Base-by-base conservation (phyloP, 306 rosid species). In the Begonia masoniana region DNA sequence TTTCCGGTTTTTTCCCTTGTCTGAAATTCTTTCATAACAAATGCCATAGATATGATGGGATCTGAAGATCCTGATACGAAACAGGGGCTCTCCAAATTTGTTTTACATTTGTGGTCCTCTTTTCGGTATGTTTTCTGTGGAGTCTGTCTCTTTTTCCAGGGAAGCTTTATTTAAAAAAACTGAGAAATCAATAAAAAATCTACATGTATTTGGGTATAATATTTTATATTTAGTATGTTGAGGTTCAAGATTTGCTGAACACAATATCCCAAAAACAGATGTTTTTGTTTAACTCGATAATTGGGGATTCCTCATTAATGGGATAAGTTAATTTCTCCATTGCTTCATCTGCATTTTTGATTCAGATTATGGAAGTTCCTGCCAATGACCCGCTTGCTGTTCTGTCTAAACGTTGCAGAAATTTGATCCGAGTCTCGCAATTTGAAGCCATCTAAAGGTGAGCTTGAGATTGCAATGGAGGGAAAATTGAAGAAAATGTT, bases 401-500 rank as follows among this genome's bases (percentile, higher is more conserved):
- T 21, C 24, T 21, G 24, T 21, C 24, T 31, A 31, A 31, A 31
- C 9, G 39, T 31, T 31, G 39, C 39, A 31, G 39, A 6, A 45
- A 61, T 62, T 72, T 66, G 74, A 60, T 65, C 47, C 73, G 64
- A 52, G 42, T 9, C 49, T 17, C 39, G 39, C 39, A 5, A 31
- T 31, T 31, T 31, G 39, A 31, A 31, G 39, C 39, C 1, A 31
- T 5, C 2, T 7, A 31, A 31, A 15, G 47, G 10, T 0, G 10
- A 13, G 4, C 46, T 52, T 45, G 39, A 47, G 57, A 35, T 35
- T 45, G 56, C 66, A 31, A 88, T 84, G 97, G 87, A 82, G 55
- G 95, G 97, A 68, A n/a, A n/a, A 68, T 79, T 41, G 89, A 88
- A 62, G 95, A 85, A 35, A 85, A 76, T 60, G 69, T 78, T 61